A percentile compares a stretch with the other conserved stretches of the same genome.
Conservation (phyloP, 2,329 filamentous ascomycete genomes). For the Xylaria sp. region DNA sequence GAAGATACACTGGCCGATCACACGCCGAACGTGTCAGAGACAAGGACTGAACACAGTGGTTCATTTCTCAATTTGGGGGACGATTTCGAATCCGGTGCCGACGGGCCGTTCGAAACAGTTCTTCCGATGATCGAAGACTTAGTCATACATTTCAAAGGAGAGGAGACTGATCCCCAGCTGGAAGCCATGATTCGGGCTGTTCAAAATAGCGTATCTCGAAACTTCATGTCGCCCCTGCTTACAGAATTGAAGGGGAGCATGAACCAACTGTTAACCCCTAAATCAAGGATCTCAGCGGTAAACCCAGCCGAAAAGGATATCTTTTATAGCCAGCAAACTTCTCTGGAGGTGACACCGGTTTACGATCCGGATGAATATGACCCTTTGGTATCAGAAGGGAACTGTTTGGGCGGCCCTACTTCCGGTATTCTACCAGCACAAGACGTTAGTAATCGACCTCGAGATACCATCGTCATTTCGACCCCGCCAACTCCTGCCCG, state of each 20-base stretch:
- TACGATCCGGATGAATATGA: conserved; percentile 58
- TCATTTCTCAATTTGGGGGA: conserved; percentile 34
- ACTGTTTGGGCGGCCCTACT: conserved; percentile 34
- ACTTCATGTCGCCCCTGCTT: conserved; percentile 39
- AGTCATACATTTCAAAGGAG: conserved; percentile 64
- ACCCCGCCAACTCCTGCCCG: conserved; percentile 57
- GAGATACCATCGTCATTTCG: conserved; percentile 37
- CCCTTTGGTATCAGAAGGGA: conserved; percentile 54
- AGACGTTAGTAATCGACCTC: conserved; percentile 19
- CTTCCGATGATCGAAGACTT: conserved; percentile 67
- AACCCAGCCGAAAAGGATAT: conserved; percentile 26
- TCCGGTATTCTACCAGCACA: conserved; percentile 26
- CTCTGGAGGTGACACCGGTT: conserved; percentile 33
- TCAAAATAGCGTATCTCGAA: conserved; percentile 53
- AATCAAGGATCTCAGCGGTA: conserved; percentile 14
- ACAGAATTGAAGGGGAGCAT: conserved; percentile 29
- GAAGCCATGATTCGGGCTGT: conserved; percentile 61
- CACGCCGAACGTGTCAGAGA: conserved; percentile 56
- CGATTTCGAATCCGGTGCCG: conserved; percentile 32
- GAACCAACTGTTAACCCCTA: conserved; percentile 21
- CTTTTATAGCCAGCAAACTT: conserved; percentile 22
- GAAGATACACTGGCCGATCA: conserved; percentile 36
- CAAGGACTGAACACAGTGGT: conserved; percentile 48
- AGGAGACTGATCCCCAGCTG: conserved; percentile 56
- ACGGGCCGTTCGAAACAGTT: conserved; percentile 55